Conservation (phyloP, 495 filamentous ascomycete genomes). For the Podospora australis region DNA sequence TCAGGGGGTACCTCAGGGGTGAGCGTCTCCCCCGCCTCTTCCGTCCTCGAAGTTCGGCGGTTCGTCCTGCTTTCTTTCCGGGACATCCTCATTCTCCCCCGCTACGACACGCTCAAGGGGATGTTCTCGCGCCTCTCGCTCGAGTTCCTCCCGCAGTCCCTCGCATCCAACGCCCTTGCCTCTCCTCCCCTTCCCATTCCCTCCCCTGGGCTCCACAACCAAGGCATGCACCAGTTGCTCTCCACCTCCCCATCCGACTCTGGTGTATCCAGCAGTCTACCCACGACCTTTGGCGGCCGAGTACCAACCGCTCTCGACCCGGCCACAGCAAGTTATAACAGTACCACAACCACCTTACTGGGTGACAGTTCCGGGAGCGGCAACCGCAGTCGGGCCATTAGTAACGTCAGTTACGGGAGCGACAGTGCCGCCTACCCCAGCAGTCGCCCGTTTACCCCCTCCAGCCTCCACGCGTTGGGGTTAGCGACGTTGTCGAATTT, state of each 20-base stretch:
- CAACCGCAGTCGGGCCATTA: slow-evolving; percentile 66
- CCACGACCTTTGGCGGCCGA: slow-evolving; percentile 38
- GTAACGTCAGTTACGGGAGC: slow-evolving; percentile 71
- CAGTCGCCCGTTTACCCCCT: slow-evolving; percentile 47
- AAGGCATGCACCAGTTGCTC: slow-evolving; percentile 12
- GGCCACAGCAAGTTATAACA: slow-evolving; percentile 64
- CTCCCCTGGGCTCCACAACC: slow-evolving; percentile 31
- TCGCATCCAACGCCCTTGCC: slow-evolving; percentile 37
- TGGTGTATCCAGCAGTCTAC: slow-evolving; percentile 25
- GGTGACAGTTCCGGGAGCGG: slow-evolving; percentile 49
- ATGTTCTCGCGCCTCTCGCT: slow-evolving; percentile 89
- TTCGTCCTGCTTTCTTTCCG: slow-evolving; percentile 87
- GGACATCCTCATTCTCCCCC: slow-evolving; percentile 76
- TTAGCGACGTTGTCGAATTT: neutral
- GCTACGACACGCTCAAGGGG: slow-evolving; percentile 76
- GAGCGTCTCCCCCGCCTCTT: slow-evolving; percentile 30
- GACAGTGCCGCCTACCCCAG: slow-evolving; percentile 31
- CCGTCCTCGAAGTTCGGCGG: slow-evolving; percentile 74
- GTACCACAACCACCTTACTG: slow-evolving; percentile 67
- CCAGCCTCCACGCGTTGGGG: slow-evolving; percentile 36
- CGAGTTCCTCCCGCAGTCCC: slow-evolving; percentile 67
- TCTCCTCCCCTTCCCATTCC: slow-evolving; percentile 29
- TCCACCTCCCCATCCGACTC: slow-evolving; percentile 28
- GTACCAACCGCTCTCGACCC: slow-evolving; percentile 58
- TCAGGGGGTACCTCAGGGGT: slow-evolving; percentile 20